A percentile compares a stretch with the other conserved stretches of the same genome.
Evolutionary conservation across 1,139 yeast genomes (phyloP).

Genomic region (Blastobotrys persicus): DNA sequence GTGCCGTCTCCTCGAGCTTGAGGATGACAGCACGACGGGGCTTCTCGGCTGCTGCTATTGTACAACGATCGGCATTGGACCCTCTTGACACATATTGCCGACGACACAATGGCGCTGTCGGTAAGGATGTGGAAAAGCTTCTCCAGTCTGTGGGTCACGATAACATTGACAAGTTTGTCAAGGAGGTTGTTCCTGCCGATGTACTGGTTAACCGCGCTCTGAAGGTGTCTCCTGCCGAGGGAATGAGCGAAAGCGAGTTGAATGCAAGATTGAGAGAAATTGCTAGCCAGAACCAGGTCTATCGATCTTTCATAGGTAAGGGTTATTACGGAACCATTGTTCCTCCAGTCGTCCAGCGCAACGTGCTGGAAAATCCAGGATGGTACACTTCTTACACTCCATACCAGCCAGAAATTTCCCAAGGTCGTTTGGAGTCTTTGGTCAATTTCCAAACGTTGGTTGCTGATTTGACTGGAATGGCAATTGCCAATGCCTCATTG

Average conservation of each 20-base stretch:
- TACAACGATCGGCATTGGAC: conserved; percentile 35
- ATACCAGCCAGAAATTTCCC: conserved; percentile 96
- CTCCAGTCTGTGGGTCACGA: conserved; percentile 60
- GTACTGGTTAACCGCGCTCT: conserved; percentile 68
- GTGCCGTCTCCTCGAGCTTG: background rate
- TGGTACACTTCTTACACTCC: conserved; percentile 99
- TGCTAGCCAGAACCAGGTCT: conserved; percentile 71
- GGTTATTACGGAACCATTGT: conserved; percentile 90
- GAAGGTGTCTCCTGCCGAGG: conserved; percentile 60
- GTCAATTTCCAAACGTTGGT: conserved; percentile 89
- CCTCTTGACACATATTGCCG: conserved; percentile 80
- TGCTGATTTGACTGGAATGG: conserved; percentile 85
- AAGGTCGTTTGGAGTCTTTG: conserved; percentile 88
- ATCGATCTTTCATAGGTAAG: conserved; percentile 79
- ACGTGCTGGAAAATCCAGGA: conserved; percentile 87
- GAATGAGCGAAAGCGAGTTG: conserved; percentile 81
- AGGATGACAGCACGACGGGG: conserved; percentile 3
- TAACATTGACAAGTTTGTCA: conserved; percentile 68
- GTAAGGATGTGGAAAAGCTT: conserved; percentile 62
- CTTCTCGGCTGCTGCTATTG: conserved; percentile 42
- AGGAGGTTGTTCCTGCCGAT: conserved; percentile 72
- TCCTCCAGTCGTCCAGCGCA: conserved; percentile 93
- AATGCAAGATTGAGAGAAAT: conserved; percentile 61
- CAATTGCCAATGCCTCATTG: conserved; percentile 89
- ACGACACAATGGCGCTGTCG: conserved; percentile 87